Base-by-base conservation (phyloP, 2,329 filamentous ascomycete genomes). In the Coniochaeta prunicola region DNA sequence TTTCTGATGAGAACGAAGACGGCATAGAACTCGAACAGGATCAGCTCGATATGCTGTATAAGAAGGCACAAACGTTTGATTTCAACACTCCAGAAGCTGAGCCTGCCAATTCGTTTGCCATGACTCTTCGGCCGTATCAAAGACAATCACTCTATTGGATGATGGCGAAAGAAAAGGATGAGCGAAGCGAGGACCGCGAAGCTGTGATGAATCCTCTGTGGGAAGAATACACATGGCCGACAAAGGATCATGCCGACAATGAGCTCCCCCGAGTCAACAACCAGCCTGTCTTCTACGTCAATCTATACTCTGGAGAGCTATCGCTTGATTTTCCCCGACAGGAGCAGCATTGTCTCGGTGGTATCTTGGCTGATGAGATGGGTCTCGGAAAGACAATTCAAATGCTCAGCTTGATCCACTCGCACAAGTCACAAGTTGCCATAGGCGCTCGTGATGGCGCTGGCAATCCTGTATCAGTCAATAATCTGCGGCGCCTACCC, bases 381-480 rank as follows among this genome's bases (percentile, higher is more conserved):
- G 94, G 94, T 53, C 79, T 99, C 1, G 94, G 94, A 34, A 99
- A 99, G 76, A 99, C 94, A 0, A 97, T 99, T 57, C 93, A 99
- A 69, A 97, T 99, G 92, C 84, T 99, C 62, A 94, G 91, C 73
- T 77, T 99, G 56, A 83, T 99, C 5, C 94, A 99, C 70, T 85
- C 90, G 0, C 90, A 97, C 70, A 85, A 83, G 62, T 87, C 85
- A 3, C 79, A 87, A 24, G 69, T 77, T 15, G 76, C 78, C 4
- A 67, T 72, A 15, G 68, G 71, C 26, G 69, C 74, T 21, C 73
- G 75, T n/a, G 64, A 67, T 6, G 61, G 71, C 31, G 63, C 59
- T 9, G 63, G 62, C 2, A 63, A 64, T 9, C 62, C 71, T 1
- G 68, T 68, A 4, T 82, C 79, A 4, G 77, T 89, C 24, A 86